These are phyloP conservation scores for Fomitopsis pulvina DNA, from an alignment of 768 basidiomycete genomes.

Conservation along the genomic window DNA sequence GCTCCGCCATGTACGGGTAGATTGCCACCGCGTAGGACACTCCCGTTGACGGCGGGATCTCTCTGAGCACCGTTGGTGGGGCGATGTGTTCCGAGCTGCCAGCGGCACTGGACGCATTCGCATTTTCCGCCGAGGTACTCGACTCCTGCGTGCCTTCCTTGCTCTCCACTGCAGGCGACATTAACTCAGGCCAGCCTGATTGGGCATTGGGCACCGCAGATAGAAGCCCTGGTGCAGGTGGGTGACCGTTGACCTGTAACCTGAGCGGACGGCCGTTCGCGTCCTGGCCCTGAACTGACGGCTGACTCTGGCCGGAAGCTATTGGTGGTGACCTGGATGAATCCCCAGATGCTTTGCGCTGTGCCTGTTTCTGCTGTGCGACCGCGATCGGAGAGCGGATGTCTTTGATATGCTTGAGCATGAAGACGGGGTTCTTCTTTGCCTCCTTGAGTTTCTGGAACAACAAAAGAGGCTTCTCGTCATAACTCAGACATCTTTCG, in stretches of 20 bases:
- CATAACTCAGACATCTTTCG: conserved; percentile 94
- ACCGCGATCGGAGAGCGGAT: conserved; percentile 96
- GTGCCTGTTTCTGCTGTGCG: conserved; percentile 92
- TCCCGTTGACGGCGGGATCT: conserved; percentile 33
- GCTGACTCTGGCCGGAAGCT: conserved; percentile 31
- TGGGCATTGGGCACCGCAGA: conserved; percentile 55
- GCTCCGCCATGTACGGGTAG: conserved; percentile 97
- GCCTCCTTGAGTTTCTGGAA: conserved; percentile 98
- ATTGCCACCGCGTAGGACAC: conserved; percentile 96
- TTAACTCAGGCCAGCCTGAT: conserved; percentile 70
- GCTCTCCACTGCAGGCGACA: conserved; percentile 51
- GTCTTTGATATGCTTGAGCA: conserved; percentile 95
- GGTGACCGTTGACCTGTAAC: conserved; percentile 58
- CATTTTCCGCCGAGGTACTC: conserved; percentile 25
- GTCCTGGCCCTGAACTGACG: conserved; percentile 26
- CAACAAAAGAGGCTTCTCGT: conserved; percentile 93
- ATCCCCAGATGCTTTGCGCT: conserved; percentile 58
- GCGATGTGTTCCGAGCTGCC: conserved; percentile 25
- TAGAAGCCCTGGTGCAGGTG: conserved; percentile 43
- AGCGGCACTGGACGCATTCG: conserved; percentile 26
- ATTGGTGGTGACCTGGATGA: conserved; percentile 31
- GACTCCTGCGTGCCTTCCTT: conserved; percentile 38
- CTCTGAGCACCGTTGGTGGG: conserved; percentile 17
- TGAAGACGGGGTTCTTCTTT: conserved; percentile 98
- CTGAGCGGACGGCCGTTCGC: conserved; percentile 49